Percentiles rank a stretch among this genome's conserved stretches.
Evolutionary conservation across 176 grass and related monocot species (phyloP).

Genomic region (Neostapfia colusana): DNA sequence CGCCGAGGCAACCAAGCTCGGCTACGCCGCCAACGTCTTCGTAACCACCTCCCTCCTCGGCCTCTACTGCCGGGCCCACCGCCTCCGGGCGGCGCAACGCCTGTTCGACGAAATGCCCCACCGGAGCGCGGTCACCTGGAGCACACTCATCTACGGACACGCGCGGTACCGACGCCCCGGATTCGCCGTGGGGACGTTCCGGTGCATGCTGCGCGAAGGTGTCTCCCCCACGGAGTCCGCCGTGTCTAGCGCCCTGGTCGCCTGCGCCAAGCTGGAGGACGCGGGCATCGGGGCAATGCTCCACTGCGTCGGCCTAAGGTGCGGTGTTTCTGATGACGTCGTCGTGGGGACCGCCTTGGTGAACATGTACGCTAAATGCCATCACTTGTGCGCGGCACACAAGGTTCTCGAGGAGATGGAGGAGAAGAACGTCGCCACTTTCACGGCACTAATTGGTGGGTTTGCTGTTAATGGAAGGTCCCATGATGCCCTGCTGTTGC

Average conservation of each 20-base stretch:
- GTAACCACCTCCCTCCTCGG: conserved; percentile 13
- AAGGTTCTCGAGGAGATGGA: conserved; percentile 10
- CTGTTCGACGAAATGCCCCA: conserved; percentile 49
- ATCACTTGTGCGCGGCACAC: not conserved
- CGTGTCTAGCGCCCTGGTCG: conserved; percentile 8
- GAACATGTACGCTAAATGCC: conserved; percentile 32
- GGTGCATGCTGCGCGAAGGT: not conserved
- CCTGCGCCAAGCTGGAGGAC: conserved; percentile 2
- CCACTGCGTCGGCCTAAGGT: conserved; percentile 8
- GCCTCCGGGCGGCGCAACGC: not conserved
- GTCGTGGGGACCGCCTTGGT: conserved; percentile 9
- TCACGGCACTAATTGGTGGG: conserved; percentile 8
- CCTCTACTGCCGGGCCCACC: not conserved
- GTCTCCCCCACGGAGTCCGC: conserved; percentile 4
- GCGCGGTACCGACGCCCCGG: not conserved
- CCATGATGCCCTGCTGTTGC: conserved; percentile 28
- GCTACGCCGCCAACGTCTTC: conserved; percentile 10
- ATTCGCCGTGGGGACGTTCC: not conserved
- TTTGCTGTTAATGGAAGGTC: not conserved
- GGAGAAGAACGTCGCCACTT: conserved; percentile 31
- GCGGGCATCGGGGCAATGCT: not conserved
- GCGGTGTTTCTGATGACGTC: not conserved
- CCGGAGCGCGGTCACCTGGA: conserved; percentile 37
- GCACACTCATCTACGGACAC: conserved; percentile 19
- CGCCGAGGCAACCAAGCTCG: conserved; percentile 14